phyloP scores from a whole-genome alignment of 495 filamentous ascomycete species.

The Parmelia sp. region DNA sequence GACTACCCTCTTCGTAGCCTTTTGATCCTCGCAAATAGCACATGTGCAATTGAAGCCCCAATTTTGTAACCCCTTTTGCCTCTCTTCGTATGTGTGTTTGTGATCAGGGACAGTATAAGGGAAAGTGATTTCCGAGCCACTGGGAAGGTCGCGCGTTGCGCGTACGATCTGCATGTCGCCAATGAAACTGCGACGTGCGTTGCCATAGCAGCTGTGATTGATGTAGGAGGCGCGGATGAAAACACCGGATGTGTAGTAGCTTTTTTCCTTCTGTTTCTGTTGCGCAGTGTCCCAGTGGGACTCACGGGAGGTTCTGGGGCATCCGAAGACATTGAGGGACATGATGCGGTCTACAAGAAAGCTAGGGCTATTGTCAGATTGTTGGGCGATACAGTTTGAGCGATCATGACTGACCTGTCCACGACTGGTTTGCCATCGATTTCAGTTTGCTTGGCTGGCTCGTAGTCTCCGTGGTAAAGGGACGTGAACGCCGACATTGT shows the following conservation, averaged over 20 bases:
- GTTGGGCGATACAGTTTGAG: no score
- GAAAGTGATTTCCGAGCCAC: conserved; percentile 44
- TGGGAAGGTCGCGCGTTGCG: conserved; percentile 38
- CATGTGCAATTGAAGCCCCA: conserved; percentile 49
- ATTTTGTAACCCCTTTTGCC: conserved; percentile 22
- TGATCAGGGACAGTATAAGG: conserved; percentile 30
- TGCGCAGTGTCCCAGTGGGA: conserved; percentile 24
- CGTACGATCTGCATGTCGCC: conserved; percentile 54
- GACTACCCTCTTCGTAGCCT: conserved; percentile 3
- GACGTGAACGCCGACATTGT: conserved; percentile 35
- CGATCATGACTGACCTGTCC: no score
- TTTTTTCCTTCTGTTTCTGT: conserved; percentile 16
- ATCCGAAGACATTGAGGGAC: conserved; percentile 43
- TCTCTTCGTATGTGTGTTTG: conserved; percentile 21
- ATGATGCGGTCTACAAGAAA: conserved; percentile 45
- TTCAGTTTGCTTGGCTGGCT: conserved; percentile 26
- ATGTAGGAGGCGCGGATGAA: conserved; percentile 50
- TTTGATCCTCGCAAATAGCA: conserved; percentile 34
- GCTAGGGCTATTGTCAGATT: no score
- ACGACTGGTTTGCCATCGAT: conserved; percentile 45
- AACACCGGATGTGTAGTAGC: conserved; percentile 38
- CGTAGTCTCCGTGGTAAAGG: conserved; percentile 40
- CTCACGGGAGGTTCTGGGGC: conserved; percentile 36
- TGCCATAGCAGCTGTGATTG: conserved; percentile 50
- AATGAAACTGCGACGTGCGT: conserved; percentile 44